Percentiles rank a stretch among this genome's conserved stretches.
Conservation (phyloP, 1,284 basidiomycete genomes). For the Baeospora myosura region DNA sequence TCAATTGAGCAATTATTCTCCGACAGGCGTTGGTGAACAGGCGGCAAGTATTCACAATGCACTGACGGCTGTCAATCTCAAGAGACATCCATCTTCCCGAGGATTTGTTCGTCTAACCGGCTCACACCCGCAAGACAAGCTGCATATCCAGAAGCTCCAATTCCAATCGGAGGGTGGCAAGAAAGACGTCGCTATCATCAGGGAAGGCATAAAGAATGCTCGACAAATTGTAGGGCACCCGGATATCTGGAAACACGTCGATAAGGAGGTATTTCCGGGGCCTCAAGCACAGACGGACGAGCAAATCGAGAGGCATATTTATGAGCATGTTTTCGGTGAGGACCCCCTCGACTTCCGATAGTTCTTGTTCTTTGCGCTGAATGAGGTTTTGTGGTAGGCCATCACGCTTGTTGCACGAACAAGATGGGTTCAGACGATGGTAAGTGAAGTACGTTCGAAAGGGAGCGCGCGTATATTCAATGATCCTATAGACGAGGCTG, state of each 20-base stretch:
- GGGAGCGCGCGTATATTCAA: too few species aligned
- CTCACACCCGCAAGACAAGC: constrained; percentile 23
- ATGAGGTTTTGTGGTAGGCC: constrained; percentile 14
- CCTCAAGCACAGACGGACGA: constrained; percentile 18
- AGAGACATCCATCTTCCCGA: constrained; percentile 21
- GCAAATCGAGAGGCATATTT: constrained; percentile 18
- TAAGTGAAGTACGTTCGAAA: too few species aligned
- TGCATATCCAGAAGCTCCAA: constrained; percentile 23
- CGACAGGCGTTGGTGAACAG: constrained; percentile 14
- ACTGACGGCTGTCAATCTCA: constrained; percentile 20
- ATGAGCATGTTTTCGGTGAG: constrained; percentile 21
- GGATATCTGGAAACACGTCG: constrained; percentile 17
- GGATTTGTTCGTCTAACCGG: constrained; percentile 23
- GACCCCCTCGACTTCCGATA: not conserved
- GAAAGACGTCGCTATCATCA: constrained; percentile 19
- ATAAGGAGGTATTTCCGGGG: constrained; percentile 19
- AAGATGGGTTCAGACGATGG: constrained; percentile 3
- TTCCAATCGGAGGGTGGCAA: constrained; percentile 20
- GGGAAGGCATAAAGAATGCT: constrained; percentile 21
- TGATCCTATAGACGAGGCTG: too few species aligned
- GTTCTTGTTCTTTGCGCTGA: not conserved
- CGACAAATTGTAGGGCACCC: constrained; percentile 16
- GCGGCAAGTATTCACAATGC: constrained; percentile 13
- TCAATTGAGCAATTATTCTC: constrained; percentile 13
- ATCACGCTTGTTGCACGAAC: constrained; percentile 20